phyloP scores from a whole-genome alignment of 1,284 basidiomycete genomes.

The Peniophora sp. region DNA sequence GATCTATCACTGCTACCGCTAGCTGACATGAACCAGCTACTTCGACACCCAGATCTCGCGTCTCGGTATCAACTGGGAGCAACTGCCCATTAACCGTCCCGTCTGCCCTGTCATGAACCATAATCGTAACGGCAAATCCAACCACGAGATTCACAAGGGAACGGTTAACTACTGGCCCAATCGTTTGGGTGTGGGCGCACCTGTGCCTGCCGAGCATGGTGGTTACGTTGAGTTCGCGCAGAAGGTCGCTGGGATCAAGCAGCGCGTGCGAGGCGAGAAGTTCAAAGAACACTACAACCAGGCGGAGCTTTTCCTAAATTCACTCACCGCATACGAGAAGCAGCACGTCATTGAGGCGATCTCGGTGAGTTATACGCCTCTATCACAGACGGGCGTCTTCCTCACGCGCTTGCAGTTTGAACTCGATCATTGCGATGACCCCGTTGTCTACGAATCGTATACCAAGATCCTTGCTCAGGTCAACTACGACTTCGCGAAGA shows the following conservation, averaged over 20 bases:
- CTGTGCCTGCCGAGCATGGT: constrained; percentile 40
- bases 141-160: constrained; percentile 54
- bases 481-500: constrained; percentile 59
- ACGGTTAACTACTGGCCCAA: constrained; percentile 73
- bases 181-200: constrained; percentile 42
- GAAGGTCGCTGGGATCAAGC: constrained; percentile 57
- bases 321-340: constrained; percentile 58
- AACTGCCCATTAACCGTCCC: constrained; percentile 77
- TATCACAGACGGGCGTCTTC: constrained; percentile 29
- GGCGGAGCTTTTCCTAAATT: constrained; percentile 77
- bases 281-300: constrained; percentile 69
- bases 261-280: constrained; percentile 61
- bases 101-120: constrained; percentile 74
- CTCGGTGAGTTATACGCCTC: background rate
- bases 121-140: constrained; percentile 57
- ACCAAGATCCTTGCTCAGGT: constrained; percentile 61
- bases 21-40: constrained; percentile 41
- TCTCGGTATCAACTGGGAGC: constrained; percentile 70
- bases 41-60: constrained; percentile 74
- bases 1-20: background rate
- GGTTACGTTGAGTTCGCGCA: constrained; percentile 50
- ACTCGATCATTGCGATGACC: constrained; percentile 72
- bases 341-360: constrained; percentile 32
- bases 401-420: constrained; percentile 63
- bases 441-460: constrained; percentile 59